phyloP scores from a whole-genome alignment of 768 basidiomycete species.

The Jaapia argillacea region DNA sequence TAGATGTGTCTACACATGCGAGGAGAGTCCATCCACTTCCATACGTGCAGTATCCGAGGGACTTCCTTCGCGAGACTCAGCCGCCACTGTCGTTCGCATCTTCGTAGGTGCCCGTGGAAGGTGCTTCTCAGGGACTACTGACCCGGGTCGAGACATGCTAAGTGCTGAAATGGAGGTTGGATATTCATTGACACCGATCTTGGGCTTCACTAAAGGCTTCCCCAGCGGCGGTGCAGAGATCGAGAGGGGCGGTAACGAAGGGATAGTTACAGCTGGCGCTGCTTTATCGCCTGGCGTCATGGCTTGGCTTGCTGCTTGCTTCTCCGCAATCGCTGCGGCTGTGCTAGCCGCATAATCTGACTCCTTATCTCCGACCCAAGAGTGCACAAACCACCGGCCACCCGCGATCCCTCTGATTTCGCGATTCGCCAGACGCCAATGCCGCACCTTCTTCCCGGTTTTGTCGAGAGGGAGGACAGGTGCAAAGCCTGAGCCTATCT shows the following conservation, averaged over 20 bases:
- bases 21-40: no score
- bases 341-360: constrained; percentile 47
- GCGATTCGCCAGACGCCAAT: constrained; percentile 65
- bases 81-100: constrained; percentile 52
- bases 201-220: no score
- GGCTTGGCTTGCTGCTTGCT: constrained; percentile 6
- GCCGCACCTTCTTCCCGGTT: constrained; percentile 47
- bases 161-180: neutral
- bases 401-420: constrained; percentile 79
- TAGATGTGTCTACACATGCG: no score
- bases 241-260: constrained; percentile 33
- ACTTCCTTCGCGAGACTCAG: constrained; percentile 40
- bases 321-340: constrained; percentile 17
- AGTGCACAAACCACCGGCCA: constrained; percentile 67
- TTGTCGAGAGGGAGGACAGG: constrained; percentile 59
- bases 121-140: constrained; percentile 36
- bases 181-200: no score
- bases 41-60: constrained; percentile 30
- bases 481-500: constrained; percentile 67
- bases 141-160: constrained; percentile 44
- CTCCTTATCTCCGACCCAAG: constrained; percentile 84
- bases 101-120: constrained; percentile 48
- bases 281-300: no score
- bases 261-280: no score
- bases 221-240: constrained; percentile 35